Base-by-base conservation (phyloP, 192 early-diverging fungal species). In the Funneliformis geosporum region DNA sequence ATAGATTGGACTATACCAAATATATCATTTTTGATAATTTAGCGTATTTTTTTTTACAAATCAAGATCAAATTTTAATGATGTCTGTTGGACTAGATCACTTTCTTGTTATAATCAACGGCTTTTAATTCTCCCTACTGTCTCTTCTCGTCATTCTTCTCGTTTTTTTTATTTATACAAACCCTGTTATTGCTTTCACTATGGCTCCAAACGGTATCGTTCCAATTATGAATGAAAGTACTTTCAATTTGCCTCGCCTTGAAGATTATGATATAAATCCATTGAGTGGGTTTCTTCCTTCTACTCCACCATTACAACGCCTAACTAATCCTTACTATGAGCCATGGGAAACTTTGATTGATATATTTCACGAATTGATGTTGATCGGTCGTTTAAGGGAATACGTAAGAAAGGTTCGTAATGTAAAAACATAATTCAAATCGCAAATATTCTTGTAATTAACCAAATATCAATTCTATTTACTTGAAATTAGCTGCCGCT, bases 321-420 rank as follows among this genome's bases (percentile, higher is more conserved):
- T 99, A 11, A 84, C 92, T 21, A 85, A 94, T 43, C 87, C 88
- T 28, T 93, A 96, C 82, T 99, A 89, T 85, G 90, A 90, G 47
- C 93, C 94, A 2, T 99, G 96, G 97, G 96, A 98, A 84, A 70
- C 64, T 0, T 87, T 94, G 75, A 88, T 98, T 83, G 91, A 95
- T 65, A 81, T 90, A 76, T 90, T 96, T 83, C 92, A 93, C 69
- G 88, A 88, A 27, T 88, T 95, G 38, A 76, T 94, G 76, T 87
- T 98, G 28, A 89, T 89, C 44, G 91, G 91, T 76, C 86, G 89
- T 60, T 83, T 94, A 65, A 86, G 94, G 73, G 86, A 88, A 55
- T 85, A 83, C 25, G 89, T 93, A 8, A 84, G 87, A 75, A 89
- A 91, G 89, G 94, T 95, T 90, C 86, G 74, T 21, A 28, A 73